Evolutionary conservation across 768 basidiomycete genomes (phyloP), one percentile per base, ranked within the genome.

Genomic region (Amanita molliuscula): DNA sequence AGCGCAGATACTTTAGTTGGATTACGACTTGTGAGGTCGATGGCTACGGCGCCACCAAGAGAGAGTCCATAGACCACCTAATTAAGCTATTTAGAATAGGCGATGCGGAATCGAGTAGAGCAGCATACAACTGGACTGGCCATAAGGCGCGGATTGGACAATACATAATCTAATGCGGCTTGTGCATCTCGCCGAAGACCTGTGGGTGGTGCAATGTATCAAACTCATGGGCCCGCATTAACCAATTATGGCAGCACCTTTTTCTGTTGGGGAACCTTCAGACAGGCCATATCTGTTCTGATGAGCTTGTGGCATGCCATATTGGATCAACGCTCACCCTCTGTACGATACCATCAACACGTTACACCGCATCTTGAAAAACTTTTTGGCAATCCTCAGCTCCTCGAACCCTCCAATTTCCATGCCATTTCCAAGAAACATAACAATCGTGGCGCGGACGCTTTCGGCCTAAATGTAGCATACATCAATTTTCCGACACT

Each of bases 21-120:
- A 57, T 83, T 84, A 10, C 70, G 69, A 43, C 73, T 74, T 0
- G 82, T 82, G n/a, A 85, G 76, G 61, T 83, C 76, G 16, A 88
- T 78, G 4, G 79, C 73, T 3, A 88, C 86, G 0, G 84, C 86
- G 8, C 86, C 87, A 21, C 87, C 87, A 26, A 86, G 78, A 5
- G 73, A 77, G 44, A 77, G 76, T 9, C 81, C 79, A 53, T 78
- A 81, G 0, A 82, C 53, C 29, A 81, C 67, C 76, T 75, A 36
- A 48, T 38, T 37, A n/a, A 8, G n/a, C 10, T 3, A 15, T 13
- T 10, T 28, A 25, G 36, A 9, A 20, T 23, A 20, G 21, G 21
- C 8, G 7, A 23, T 31, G 29, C 16, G 20, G 3, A 13, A 15
- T 8, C 3, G 7, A 31, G 45, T 31, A 41, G 23, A 16, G 3